Base-by-base conservation (phyloP, 352 stramenopile species). In the Achlya hypogyna region DNA sequence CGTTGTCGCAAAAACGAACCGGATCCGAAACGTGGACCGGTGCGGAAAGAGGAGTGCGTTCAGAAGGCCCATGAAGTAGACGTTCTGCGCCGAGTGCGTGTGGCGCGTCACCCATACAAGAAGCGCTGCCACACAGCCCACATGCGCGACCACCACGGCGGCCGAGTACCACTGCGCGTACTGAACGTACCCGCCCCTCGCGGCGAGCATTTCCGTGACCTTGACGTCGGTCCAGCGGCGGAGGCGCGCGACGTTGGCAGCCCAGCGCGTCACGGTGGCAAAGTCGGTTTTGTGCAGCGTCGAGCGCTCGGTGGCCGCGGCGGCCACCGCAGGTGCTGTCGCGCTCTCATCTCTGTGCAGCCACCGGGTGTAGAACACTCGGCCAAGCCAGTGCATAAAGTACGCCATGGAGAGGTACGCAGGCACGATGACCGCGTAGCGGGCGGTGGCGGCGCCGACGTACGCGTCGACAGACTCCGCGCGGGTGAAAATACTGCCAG, bases 11-110 rank as follows among this genome's bases (percentile, higher is more conserved):
- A 90, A 92, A 38, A 89, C 79, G 72, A 92, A 92, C 1, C 83
- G 79, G 28, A 92, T 81, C 54, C 83, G 81, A 64, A 92, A 92
- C 5, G 79, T 81, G n/a, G 81, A 90, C 22, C 83, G 81, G 49
- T 92, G 83, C 0, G 83, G 78, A 58, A 92, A 92, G n/a, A 92
- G 72, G 45, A 92, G 78, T 1, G 83, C 77, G 71, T 92, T 92
- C 34, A 92, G 60, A 54, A 92, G 88, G 16, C 83, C 83, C 81
- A 92, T 90, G 69, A 87, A 90, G 67, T 90, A 90, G 53, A 89
- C 80, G 10, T 62, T 70, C 22, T 89, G 86, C 4, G 80, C 77
- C 65, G 86, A 78, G 10, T 79, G 75, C 4, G 74, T 75, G 14
- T 71, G 68, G n/a, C 63, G 42, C 12, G 60, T 67, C 27, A 79